Base-by-base conservation (phyloP, 2,329 filamentous ascomycete genomes). In the Penicillium italicum region DNA sequence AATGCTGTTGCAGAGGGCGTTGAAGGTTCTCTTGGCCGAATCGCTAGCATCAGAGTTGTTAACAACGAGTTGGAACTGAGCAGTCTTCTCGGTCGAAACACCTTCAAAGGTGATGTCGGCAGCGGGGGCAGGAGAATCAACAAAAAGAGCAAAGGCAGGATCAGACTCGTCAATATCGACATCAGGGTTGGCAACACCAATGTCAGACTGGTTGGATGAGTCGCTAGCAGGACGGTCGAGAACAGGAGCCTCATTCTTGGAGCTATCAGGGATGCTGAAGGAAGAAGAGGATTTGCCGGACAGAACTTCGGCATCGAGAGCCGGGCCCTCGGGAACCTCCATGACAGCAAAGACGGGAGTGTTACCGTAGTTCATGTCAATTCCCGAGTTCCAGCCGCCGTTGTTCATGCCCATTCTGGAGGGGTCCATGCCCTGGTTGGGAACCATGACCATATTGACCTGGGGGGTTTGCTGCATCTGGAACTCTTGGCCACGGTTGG, bases 371-470 rank as follows among this genome's bases (percentile, higher is more conserved):
- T 74, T 77, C 61, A 76, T 72, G 38, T 78, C 76, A 36, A 78
- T 75, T 2, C 74, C 75, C 6, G 75, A 74, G 61, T 76, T 77
- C 75, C 77, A 79, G 22, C 74, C 71, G 40, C 64, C 66, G 51
- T 66, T 73, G 59, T 67, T 71, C 43, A 91, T 72, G 66, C 84
- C 82, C 65, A 94, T 81, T 75, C 86, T 84, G 65, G 48, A 20
- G 30, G 91, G 86, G 67, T 95, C 89, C 73, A 91, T 80, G 50
- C 77, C 80, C 64, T 89, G 85, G 74, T 96, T 91, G 1, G 91
- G 90, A 44, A 95, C 85, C 82, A 92, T 88, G 55, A 88, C 85
- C 82, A 96, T 89, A 68, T 86, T 86, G 62, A 92, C 76, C 55
- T 84, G 82, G 26, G 77, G 72, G 62, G 74, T 87, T 70, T 89